Conservation (phyloP, 176 grass and related monocot genomes). For the Metroxylon sagu region DNA sequence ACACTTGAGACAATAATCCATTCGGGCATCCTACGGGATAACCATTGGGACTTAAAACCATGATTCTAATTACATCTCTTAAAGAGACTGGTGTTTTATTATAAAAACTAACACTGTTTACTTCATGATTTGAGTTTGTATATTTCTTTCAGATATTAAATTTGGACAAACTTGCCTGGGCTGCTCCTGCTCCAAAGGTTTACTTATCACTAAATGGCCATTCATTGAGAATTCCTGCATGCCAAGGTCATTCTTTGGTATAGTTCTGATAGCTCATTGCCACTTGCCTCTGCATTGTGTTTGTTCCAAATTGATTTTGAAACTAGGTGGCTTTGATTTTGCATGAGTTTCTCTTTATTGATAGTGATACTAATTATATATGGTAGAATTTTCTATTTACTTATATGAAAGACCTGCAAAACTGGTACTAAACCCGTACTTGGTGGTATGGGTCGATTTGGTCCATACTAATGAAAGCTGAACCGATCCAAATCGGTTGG, state of each 20-base stretch:
- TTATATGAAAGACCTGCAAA: no score
- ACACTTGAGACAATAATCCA: no score
- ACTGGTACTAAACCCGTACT: no score
- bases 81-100: not conserved
- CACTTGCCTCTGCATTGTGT: slow-evolving; percentile 2
- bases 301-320: not conserved
- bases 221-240: slow-evolving; percentile 56
- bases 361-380: not conserved
- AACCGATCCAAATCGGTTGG: no score
- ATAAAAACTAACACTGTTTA: not conserved
- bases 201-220: slow-evolving; percentile 36
- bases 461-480: no score
- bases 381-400: no score
- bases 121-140: slow-evolving; percentile 22
- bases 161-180: slow-evolving; percentile 83
- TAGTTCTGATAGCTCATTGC: slow-evolving; percentile 33
- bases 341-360: slow-evolving; percentile 1
- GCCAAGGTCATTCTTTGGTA: slow-evolving; percentile 96
- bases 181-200: slow-evolving; percentile 52
- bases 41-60: no score
- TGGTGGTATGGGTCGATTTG: no score
- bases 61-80: no score
- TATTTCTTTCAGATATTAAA: slow-evolving; percentile 67
- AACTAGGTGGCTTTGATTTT: not conserved
- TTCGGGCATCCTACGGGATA: no score